Conservation (phyloP, 305 asterid genomes). For the Lippia alba region DNA sequence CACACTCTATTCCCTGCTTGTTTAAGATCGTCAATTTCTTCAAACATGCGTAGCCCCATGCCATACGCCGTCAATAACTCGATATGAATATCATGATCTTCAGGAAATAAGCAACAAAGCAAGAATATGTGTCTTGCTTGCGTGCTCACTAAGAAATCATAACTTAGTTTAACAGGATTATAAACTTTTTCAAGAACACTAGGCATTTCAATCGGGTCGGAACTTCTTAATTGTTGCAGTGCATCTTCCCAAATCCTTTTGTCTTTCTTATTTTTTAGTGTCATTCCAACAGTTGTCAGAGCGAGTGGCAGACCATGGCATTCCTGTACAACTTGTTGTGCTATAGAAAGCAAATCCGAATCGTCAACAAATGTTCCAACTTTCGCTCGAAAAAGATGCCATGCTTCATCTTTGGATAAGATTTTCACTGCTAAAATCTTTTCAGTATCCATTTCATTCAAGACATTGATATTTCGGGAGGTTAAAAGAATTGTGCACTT, state of each 20-base stretch:
- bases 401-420: background rate
- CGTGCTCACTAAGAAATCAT: conserved; percentile 25
- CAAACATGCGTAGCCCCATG: conserved; percentile 35
- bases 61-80: conserved; percentile 22
- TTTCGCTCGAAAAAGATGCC: background rate
- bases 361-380: background rate
- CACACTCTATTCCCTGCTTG: conserved; percentile 29
- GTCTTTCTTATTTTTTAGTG: background rate
- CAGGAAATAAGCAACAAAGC: conserved; percentile 41
- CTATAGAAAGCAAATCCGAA: background rate
- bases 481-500: background rate
- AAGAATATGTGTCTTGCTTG: conserved; percentile 32
- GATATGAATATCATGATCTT: conserved; percentile 15
- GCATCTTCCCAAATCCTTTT: conserved; percentile 35
- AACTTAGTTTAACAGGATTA: conserved; percentile 33
- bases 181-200: conserved; percentile 23
- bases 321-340: conserved; percentile 32
- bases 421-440: background rate
- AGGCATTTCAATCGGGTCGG: background rate
- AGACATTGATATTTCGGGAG: background rate
- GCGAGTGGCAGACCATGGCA: conserved; percentile 43
- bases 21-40: conserved; percentile 6
- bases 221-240: conserved; percentile 7
- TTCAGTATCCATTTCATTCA: background rate
- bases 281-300: conserved; percentile 26